Conservation (phyloP, 495 filamentous ascomycete species). For the Neurospora sp. region DNA sequence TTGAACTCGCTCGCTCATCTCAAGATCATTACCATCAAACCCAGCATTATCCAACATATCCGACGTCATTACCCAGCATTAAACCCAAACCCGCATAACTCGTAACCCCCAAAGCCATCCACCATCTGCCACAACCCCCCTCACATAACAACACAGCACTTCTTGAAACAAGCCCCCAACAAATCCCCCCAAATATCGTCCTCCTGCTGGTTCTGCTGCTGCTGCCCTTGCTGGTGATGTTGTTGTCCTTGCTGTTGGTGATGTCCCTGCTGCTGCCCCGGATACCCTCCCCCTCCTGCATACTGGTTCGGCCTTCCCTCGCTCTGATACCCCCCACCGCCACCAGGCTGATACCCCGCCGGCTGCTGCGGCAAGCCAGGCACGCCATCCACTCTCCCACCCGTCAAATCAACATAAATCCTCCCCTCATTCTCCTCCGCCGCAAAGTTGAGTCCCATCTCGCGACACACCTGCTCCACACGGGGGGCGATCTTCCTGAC, state of each 20-base stretch:
- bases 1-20: not conserved
- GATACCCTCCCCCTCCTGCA: conserved; percentile 23
- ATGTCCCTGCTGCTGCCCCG: conserved; percentile 6
- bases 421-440: conserved; percentile 83
- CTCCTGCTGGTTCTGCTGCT: conserved; percentile 37
- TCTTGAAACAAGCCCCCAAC: conserved; percentile 53
- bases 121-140: not conserved
- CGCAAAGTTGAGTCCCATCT: conserved; percentile 68
- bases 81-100: not conserved
- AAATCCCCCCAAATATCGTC: conserved; percentile 52
- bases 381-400: conserved; percentile 27
- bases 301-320: conserved; percentile 18
- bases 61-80: not conserved
- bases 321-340: conserved; percentile 28
- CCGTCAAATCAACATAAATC: conserved; percentile 50
- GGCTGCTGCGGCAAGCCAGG: conserved; percentile 41
- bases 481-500: conserved; percentile 87
- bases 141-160: conserved; percentile 76
- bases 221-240: conserved; percentile 19
- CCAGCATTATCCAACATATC: not conserved
- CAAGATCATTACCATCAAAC: not conserved
- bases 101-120: not conserved
- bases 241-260: conserved; percentile 6
- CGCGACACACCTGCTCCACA: conserved; percentile 74
- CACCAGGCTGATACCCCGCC: conserved; percentile 17